Percentiles rank a stretch among this genome's conserved stretches.
phyloP scores from a whole-genome alignment of 768 basidiomycete species.

The Lactifluus piperatus region DNA sequence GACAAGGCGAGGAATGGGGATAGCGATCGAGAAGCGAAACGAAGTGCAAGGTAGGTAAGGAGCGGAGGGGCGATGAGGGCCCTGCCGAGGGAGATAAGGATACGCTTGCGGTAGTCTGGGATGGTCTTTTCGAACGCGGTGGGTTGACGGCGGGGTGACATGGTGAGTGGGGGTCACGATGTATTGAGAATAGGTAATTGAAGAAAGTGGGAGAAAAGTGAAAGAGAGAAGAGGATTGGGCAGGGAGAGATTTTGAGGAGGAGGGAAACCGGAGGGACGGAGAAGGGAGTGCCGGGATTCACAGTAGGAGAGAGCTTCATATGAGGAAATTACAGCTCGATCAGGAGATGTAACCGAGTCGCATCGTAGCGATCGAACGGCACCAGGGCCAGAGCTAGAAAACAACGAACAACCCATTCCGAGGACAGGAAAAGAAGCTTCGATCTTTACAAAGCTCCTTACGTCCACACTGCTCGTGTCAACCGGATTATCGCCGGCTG shows the following conservation, averaged over 20 bases:
- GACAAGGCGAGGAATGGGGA: background rate
- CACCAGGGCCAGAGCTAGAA: background rate
- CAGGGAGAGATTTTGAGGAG: background rate
- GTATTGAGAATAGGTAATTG: too few relatives aligned
- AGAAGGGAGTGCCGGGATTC: background rate
- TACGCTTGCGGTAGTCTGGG: slow-evolving; percentile 19
- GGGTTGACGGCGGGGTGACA: slow-evolving; percentile 9
- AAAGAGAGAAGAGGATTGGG: background rate
- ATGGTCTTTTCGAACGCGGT: slow-evolving; percentile 16
- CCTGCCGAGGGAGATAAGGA: slow-evolving; percentile 10
- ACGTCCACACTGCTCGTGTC: background rate
- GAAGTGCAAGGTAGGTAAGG: slow-evolving; percentile 6
- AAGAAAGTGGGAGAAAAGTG: background rate
- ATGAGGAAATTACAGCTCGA: slow-evolving; percentile 41
- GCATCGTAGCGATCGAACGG: background rate
- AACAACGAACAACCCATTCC: background rate
- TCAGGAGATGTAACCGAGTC: slow-evolving; percentile 28
- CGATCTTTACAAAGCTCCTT: background rate
- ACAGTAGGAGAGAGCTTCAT: background rate
- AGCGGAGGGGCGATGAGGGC: slow-evolving; percentile 14
- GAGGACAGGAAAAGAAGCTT: background rate
- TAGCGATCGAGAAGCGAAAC: background rate
- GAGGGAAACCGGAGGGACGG: background rate
- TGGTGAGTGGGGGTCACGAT: background rate
- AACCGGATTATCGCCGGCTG: background rate